phyloP scores from a whole-genome alignment of 2,329 filamentous ascomycete genomes.

The Pseudogymnoascus sp. region DNA sequence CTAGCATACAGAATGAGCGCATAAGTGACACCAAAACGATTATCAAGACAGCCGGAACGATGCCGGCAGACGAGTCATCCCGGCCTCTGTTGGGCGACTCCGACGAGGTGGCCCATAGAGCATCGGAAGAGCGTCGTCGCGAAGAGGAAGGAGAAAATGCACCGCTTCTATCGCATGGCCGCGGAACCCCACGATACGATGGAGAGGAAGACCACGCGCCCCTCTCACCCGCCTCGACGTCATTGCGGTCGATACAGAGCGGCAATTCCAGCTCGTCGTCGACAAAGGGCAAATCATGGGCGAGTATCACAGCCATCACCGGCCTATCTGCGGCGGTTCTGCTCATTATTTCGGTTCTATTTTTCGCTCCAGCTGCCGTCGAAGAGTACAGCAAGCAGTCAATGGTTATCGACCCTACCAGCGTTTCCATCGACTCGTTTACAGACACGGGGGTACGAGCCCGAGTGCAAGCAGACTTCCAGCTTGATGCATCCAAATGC shows the following conservation, averaged over 20 bases:
- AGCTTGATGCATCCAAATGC: conserved; percentile 71
- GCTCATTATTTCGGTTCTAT: conserved; percentile 67
- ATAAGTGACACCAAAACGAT: background rate
- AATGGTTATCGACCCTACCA: conserved; percentile 72
- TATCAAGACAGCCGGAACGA: background rate
- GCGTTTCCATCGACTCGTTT: conserved; percentile 77
- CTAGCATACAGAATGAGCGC: conserved; percentile 2
- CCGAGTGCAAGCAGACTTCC: conserved; percentile 73
- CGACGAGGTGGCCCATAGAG: background rate
- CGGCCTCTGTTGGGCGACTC: conserved; percentile 2
- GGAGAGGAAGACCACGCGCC: conserved; percentile 19
- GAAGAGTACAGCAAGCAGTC: conserved; percentile 83
- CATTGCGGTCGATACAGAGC: conserved; percentile 29
- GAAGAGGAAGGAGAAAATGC: background rate
- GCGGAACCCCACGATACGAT: conserved; percentile 23
- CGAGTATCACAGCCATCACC: conserved; percentile 66
- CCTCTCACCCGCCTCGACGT: conserved; percentile 29
- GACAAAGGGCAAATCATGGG: conserved; percentile 53
- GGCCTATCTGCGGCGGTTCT: conserved; percentile 56
- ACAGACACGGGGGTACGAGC: conserved; percentile 70
- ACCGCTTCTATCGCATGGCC: background rate
- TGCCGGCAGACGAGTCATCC: background rate
- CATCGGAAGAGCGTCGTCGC: background rate
- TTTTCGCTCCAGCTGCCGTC: conserved; percentile 71
- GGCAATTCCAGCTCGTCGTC: conserved; percentile 22